A percentile compares a stretch with the other conserved stretches of the same genome.
Evolutionary conservation across 257 asterid genomes (phyloP).

Genomic region (Plantago elongata): DNA sequence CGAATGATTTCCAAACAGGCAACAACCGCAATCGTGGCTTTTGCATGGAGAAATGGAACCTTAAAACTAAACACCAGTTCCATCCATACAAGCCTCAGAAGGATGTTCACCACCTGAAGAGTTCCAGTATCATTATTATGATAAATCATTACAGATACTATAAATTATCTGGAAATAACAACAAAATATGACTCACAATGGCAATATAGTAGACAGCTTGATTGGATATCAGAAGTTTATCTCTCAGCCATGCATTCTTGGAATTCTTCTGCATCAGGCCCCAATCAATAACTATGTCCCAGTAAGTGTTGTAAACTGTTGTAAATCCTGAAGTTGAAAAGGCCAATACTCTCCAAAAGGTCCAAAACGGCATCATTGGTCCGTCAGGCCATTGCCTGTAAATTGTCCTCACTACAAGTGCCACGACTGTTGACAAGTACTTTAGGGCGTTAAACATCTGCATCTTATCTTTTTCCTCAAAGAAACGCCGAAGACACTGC

Average conservation of each 20-base stretch:
- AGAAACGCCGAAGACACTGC: conserved; percentile 63
- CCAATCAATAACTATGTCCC: conserved; percentile 88
- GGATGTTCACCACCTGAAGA: conserved; percentile 55
- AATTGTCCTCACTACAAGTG: conserved; percentile 59
- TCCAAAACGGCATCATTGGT: neutral
- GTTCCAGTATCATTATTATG: neutral
- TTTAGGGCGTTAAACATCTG: conserved; percentile 56
- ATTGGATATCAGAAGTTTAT: conserved; percentile 59
- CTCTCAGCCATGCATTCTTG: conserved; percentile 76
- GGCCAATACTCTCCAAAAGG: conserved; percentile 45
- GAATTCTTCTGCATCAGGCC: conserved; percentile 53
- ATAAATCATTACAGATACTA: neutral
- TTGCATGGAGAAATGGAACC: conserved; percentile 42
- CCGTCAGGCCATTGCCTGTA: conserved; percentile 16
- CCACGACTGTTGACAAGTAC: conserved; percentile 62
- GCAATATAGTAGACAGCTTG: conserved; percentile 63
- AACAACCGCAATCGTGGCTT: conserved; percentile 47
- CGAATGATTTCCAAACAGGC: conserved; percentile 81
- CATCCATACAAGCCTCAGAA: conserved; percentile 88
- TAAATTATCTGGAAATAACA: neutral
- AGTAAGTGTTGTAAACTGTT: conserved; percentile 53
- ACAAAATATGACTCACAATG: conserved; percentile 43
- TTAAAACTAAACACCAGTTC: conserved; percentile 63
- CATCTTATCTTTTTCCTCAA: conserved; percentile 42
- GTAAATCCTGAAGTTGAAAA: conserved; percentile 56